A percentile compares a stretch with the other conserved stretches of the same genome.
Conservation (phyloP, 257 asterid genomes). For the Solanum bukasovii region DNA sequence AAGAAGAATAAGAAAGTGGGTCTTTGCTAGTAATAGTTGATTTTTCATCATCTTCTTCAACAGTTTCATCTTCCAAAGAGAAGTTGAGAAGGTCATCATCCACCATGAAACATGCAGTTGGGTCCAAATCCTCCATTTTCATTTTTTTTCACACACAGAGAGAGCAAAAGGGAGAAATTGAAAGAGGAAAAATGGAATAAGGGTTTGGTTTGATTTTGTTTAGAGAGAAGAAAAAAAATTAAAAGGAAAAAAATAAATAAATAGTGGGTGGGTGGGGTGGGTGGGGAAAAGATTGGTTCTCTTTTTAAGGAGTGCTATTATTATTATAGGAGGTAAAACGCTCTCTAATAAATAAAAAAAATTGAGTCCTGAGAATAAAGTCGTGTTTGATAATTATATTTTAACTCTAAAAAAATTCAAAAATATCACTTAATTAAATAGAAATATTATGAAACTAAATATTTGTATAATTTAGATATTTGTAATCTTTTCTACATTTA, state of each 20-base stretch:
- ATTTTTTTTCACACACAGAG: not conserved
- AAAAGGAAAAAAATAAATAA: not conserved
- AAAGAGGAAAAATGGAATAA: not conserved
- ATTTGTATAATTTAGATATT: not conserved
- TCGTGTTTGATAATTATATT: too few species aligned
- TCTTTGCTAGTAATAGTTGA: not conserved
- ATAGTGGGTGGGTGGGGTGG: not conserved
- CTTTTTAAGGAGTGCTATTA: not conserved
- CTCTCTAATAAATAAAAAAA: too few species aligned
- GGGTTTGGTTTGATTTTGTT: conserved; percentile 7
- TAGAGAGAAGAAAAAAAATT: not conserved
- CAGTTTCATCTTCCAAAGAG: conserved; percentile 38
- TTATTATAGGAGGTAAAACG: not conserved
- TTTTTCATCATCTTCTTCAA: conserved; percentile 14
- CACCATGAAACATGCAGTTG: conserved; percentile 21
- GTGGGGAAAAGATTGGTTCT: not conserved
- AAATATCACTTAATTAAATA: not conserved
- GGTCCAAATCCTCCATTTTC: conserved; percentile 45
- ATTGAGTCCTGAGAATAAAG: not conserved
- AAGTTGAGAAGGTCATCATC: conserved; percentile 67
- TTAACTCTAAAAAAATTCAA: too few species aligned
- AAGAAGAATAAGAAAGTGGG: conserved; percentile 5
- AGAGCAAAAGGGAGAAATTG: not conserved
- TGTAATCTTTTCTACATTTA: too few species aligned
- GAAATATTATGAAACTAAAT: not conserved